phyloP scores from a whole-genome alignment of 2,329 filamentous ascomycete genomes.

The Pseudogymnoascus sp. region DNA sequence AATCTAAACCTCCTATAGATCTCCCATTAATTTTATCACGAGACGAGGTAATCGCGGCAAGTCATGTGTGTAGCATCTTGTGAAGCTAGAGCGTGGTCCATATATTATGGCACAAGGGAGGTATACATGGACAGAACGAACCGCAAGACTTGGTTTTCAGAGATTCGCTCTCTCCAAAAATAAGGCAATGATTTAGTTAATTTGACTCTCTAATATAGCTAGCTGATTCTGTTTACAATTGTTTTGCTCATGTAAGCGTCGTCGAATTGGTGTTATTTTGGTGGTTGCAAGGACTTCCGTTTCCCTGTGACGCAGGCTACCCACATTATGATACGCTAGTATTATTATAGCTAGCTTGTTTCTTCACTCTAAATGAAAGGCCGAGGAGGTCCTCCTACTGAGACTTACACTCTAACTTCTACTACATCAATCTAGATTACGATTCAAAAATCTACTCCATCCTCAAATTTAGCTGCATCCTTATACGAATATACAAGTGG shows the following conservation, averaged over 20 bases:
- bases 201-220: too few species aligned
- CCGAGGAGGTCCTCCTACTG: neutral
- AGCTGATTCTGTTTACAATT: too few species aligned
- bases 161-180: too few species aligned
- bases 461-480: neutral
- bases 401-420: neutral
- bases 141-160: too few species aligned
- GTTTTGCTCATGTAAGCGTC: too few species aligned
- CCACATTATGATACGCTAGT: neutral
- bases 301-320: too few species aligned
- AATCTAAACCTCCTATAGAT: slow-evolving; percentile 12
- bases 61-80: neutral
- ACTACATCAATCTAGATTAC: neutral
- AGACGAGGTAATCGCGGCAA: neutral
- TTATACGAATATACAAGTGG: neutral
- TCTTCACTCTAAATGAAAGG: neutral
- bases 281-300: too few species aligned
- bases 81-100: neutral
- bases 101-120: too few species aligned
- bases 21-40: neutral
- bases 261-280: too few species aligned
- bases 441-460: neutral
- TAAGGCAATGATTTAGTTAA: too few species aligned
- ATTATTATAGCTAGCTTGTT: neutral
- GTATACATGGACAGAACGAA: too few species aligned